A percentile compares a stretch with the other conserved stretches of the same genome.
Conservation (phyloP, 139 green algal genomes). For the Micractinium sp. region DNA sequence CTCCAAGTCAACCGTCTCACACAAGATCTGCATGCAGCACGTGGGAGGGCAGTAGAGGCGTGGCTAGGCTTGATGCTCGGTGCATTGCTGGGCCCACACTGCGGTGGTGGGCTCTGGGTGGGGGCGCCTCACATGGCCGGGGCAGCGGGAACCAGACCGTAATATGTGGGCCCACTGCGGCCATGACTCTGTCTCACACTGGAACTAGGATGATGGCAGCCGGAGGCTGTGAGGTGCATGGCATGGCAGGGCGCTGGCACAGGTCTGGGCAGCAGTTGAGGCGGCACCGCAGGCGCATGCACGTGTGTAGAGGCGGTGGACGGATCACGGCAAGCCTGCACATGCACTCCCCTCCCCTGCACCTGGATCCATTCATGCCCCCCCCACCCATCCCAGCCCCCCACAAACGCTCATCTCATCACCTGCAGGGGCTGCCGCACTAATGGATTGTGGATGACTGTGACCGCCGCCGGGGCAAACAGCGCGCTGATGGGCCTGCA, state of each 20-base stretch:
- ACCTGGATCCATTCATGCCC: neutral
- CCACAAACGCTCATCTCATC: neutral
- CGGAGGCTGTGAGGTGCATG: too few species aligned
- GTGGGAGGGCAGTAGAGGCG: neutral
- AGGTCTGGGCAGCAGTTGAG: too few species aligned
- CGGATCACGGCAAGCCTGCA: neutral
- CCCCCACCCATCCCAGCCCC: neutral
- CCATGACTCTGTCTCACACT: too few species aligned
- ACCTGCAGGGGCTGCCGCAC: neutral
- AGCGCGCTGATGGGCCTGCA: neutral
- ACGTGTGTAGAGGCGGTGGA: neutral
- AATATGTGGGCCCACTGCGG: too few species aligned
- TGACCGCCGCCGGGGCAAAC: neutral
- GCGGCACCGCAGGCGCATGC: neutral
- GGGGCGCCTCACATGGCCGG: too few species aligned
- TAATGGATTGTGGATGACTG: conserved; percentile 5
- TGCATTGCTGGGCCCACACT: too few species aligned
- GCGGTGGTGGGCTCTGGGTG: too few species aligned
- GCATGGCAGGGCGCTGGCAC: too few species aligned
- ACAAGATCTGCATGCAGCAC: conserved; percentile 26
- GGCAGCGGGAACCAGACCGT: too few species aligned
- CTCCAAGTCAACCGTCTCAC: conserved; percentile 33
- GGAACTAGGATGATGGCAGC: too few species aligned
- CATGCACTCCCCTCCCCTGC: neutral
- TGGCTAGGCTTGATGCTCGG: neutral